A percentile compares a stretch with the other conserved stretches of the same genome.
phyloP scores from a whole-genome alignment of 306 rosid species.

The Prunus campanulata region DNA sequence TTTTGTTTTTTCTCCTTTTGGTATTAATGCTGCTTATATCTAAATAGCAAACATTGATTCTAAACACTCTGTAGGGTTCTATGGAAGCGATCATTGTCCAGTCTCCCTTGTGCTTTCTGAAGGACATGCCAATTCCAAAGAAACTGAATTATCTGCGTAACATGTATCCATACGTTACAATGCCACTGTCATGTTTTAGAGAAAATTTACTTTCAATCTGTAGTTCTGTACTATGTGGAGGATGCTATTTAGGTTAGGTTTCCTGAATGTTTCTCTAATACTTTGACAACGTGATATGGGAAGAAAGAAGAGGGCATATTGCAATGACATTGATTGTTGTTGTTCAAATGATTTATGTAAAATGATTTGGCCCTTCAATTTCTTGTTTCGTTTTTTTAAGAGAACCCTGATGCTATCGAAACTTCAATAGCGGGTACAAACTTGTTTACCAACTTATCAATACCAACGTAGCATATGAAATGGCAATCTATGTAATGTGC shows the following conservation, averaged over 20 bases:
- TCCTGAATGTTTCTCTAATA: background rate
- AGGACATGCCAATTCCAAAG: constrained; percentile 31
- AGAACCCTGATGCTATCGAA: no score
- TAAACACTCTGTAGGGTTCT: constrained; percentile 55
- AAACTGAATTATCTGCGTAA: constrained; percentile 32
- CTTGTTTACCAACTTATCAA: no score
- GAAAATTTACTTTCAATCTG: background rate
- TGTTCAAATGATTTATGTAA: constrained; percentile 14
- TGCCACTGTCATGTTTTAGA: background rate
- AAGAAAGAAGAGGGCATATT: background rate
- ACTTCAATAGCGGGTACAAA: no score
- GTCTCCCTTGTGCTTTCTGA: constrained; percentile 74
- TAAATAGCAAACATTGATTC: constrained; percentile 22
- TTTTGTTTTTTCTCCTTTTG: no score
- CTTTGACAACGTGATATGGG: constrained; percentile 1
- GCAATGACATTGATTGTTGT: background rate
- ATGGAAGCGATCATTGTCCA: constrained; percentile 97
- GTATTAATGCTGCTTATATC: background rate
- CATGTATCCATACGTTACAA: background rate
- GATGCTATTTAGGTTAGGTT: background rate
- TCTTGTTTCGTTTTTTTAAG: no score
- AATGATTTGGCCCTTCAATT: background rate
- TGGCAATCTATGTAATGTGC: no score
- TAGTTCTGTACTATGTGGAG: background rate
- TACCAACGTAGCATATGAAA: no score